phyloP scores from a whole-genome alignment of 1,139 yeast genomes.

The Candida freyschussii region DNA sequence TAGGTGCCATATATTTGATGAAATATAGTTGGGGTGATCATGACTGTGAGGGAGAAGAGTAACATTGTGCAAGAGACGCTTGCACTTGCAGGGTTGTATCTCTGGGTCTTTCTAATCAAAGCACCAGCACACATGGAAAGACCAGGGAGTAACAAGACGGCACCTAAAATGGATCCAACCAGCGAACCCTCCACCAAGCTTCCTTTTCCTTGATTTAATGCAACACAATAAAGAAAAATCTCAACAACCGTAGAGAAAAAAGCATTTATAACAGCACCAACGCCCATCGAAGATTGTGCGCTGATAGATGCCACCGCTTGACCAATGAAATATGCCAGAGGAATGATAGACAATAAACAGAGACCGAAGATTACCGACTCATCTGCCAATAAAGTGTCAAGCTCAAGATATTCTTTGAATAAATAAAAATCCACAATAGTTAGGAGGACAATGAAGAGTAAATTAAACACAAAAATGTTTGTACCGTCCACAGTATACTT shows the following conservation, averaged over 20 bases:
- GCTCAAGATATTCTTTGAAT: conserved; percentile 46
- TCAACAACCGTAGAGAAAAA: conserved; percentile 96
- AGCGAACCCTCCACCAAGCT: conserved; percentile 94
- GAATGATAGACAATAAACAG: conserved; percentile 80
- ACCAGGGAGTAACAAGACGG: conserved; percentile 87
- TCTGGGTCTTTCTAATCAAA: conserved; percentile 69
- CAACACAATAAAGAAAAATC: conserved; percentile 87
- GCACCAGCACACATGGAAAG: conserved; percentile 98
- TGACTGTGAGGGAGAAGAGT: conserved; percentile 82
- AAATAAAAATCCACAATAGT: conserved; percentile 77
- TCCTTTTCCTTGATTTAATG: conserved; percentile 80
- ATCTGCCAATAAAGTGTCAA: conserved; percentile 51
- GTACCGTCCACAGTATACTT: conserved; percentile 97
- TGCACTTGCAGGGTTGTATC: conserved; percentile 94
- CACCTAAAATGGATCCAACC: conserved; percentile 92
- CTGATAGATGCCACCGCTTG: conserved; percentile 98
- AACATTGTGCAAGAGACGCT: conserved; percentile 97
- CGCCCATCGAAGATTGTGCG: conserved; percentile 99
- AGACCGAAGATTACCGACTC: conserved; percentile 57
- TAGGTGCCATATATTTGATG: conserved; percentile 90
- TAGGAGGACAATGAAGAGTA: conserved; percentile 72
- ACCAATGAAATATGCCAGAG: conserved; percentile 94
- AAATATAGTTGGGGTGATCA: conserved; percentile 90
- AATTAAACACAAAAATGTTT: conserved; percentile 83
- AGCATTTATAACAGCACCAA: conserved; percentile 97